phyloP scores from a whole-genome alignment of 2,329 filamentous ascomycete species.

The Clonostachys byssicola region DNA sequence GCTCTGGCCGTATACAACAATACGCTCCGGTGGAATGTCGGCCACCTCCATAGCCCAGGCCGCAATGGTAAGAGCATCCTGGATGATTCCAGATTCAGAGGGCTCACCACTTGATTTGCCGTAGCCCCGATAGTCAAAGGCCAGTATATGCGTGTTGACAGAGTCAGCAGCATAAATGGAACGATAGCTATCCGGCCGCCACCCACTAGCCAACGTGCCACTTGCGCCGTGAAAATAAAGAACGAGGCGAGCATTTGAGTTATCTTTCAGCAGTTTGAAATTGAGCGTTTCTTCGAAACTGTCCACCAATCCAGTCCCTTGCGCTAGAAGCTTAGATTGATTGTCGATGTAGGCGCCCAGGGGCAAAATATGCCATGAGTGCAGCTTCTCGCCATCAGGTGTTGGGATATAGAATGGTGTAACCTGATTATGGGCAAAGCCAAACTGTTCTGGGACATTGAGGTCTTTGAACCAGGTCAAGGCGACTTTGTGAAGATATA shows the following conservation, averaged over 20 bases:
- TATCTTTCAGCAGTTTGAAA: slow-evolving; percentile 38
- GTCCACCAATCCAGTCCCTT: slow-evolving; percentile 13
- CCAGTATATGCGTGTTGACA: slow-evolving; percentile 49
- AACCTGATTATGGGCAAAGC: slow-evolving; percentile 68
- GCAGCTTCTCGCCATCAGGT: slow-evolving; percentile 61
- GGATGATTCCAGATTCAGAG: slow-evolving; percentile 48
- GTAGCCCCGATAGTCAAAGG: slow-evolving; percentile 60
- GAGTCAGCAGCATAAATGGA: slow-evolving; percentile 46
- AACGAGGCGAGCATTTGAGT: slow-evolving; percentile 36
- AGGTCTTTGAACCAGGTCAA: slow-evolving; percentile 58
- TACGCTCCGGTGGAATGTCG: slow-evolving; percentile 46
- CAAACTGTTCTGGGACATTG: slow-evolving; percentile 62
- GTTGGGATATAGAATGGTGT: slow-evolving; percentile 66
- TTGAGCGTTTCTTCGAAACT: slow-evolving; percentile 26
- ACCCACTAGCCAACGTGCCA: slow-evolving; percentile 52
- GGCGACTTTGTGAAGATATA: slow-evolving; percentile 49
- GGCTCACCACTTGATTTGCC: slow-evolving; percentile 47
- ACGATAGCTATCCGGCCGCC: slow-evolving; percentile 50
- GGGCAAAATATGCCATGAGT: slow-evolving; percentile 76
- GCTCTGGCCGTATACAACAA: slow-evolving; percentile 56
- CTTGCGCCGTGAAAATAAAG: slow-evolving; percentile 52
- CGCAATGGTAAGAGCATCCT: slow-evolving; percentile 46
- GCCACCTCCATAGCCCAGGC: slow-evolving; percentile 50
- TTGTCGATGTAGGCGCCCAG: slow-evolving; percentile 55
- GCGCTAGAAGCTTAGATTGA: slow-evolving; percentile 33